Evolutionary conservation across 2,329 filamentous ascomycete species (phyloP).

Genomic region (Epichloe sp.): DNA sequence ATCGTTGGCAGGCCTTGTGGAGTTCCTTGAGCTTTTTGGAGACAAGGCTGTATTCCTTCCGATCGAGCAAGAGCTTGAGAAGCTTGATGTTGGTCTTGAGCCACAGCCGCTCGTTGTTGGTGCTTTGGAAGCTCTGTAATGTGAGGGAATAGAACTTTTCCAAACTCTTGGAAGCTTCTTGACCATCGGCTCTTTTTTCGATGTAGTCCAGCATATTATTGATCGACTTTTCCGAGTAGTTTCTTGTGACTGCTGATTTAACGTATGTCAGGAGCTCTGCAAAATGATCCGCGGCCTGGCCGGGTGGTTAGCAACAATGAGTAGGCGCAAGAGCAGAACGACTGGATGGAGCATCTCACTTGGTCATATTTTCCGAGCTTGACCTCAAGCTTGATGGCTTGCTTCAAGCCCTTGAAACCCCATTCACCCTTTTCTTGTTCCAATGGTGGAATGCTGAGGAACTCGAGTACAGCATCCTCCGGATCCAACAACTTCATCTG

Average conservation of each 20-base stretch:
- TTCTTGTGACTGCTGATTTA: slow-evolving; percentile 89
- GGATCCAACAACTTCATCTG: slow-evolving; percentile 83
- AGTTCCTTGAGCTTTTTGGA: slow-evolving; percentile 77
- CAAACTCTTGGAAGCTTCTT: slow-evolving; percentile 65
- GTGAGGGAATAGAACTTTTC: slow-evolving; percentile 92
- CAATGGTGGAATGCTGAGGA: slow-evolving; percentile 71
- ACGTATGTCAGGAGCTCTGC: slow-evolving; percentile 92
- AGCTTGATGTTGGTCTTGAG: slow-evolving; percentile 98
- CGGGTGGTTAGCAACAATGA: slow-evolving; percentile 11
- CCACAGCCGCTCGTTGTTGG: slow-evolving; percentile 94
- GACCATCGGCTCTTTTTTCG: slow-evolving; percentile 68
- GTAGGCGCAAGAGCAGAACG: too few relatives aligned
- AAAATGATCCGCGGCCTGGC: slow-evolving; percentile 80
- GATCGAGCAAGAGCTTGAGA: slow-evolving; percentile 77
- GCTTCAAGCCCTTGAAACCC: slow-evolving; percentile 97
- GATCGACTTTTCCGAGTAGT: slow-evolving; percentile 98
- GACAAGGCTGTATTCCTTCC: slow-evolving; percentile 73
- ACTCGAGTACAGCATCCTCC: slow-evolving; percentile 80
- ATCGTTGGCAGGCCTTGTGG: slow-evolving; percentile 74
- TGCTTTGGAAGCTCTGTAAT: slow-evolving; percentile 87
- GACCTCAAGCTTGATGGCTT: slow-evolving; percentile 95
- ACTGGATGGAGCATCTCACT: slow-evolving; percentile 29
- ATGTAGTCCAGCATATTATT: slow-evolving; percentile 99
- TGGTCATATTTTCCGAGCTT: slow-evolving; percentile 78
- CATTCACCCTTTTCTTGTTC: slow-evolving; percentile 92